Evolutionary conservation across 306 rosid species (phyloP).

Genomic region (Vigna radiata): DNA sequence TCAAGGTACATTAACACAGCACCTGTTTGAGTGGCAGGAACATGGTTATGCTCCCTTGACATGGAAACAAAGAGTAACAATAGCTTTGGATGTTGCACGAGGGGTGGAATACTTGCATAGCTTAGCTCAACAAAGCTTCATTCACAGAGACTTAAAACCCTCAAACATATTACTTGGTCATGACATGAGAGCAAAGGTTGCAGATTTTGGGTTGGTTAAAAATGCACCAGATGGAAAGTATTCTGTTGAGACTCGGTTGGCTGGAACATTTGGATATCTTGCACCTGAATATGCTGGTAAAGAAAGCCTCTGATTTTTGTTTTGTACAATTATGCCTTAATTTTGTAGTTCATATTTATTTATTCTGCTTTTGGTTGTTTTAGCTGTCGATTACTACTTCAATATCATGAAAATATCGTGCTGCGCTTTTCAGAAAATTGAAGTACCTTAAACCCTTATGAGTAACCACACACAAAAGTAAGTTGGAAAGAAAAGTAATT

Average conservation of each 20-base stretch:
- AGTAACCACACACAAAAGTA: neutral
- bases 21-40: conserved; percentile 77
- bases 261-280: conserved; percentile 47
- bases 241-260: conserved; percentile 87
- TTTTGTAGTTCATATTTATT: conserved; percentile 10
- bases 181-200: conserved; percentile 93
- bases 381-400: conserved; percentile 13
- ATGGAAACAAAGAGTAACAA: conserved; percentile 83
- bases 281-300: conserved; percentile 43
- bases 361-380: conserved; percentile 17
- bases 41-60: conserved; percentile 62
- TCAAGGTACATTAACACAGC: conserved; percentile 60
- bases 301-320: conserved; percentile 34
- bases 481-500: conserved; percentile 25
- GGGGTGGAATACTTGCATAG: conserved; percentile 93
- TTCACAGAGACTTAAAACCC: conserved; percentile 57
- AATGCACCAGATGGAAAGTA: conserved; percentile 84
- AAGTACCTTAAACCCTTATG: conserved; percentile 1
- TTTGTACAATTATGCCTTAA: neutral
- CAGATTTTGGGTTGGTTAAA: conserved; percentile 89
- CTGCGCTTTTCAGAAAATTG: conserved; percentile 13
- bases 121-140: conserved; percentile 79
- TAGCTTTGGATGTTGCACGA: conserved; percentile 92
- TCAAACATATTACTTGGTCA: conserved; percentile 86
- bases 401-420: neutral